Evolutionary conservation across 1,284 basidiomycete genomes (phyloP).

Genomic region (Puccinia hordei): DNA sequence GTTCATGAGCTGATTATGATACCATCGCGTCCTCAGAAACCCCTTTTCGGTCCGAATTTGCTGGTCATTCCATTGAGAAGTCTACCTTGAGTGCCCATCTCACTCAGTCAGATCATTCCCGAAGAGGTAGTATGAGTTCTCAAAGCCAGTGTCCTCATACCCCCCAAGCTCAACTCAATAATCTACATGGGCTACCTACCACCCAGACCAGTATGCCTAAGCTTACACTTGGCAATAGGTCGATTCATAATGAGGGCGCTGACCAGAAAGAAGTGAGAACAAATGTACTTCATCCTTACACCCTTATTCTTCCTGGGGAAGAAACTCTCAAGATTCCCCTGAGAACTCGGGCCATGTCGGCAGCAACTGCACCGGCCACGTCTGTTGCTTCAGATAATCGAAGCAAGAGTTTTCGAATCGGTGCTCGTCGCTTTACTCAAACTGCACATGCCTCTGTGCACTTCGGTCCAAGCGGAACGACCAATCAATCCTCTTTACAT

Average conservation of each 20-base stretch:
- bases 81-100: not conserved
- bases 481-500: slow-evolving; percentile 27
- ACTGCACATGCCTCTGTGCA: slow-evolving; percentile 10
- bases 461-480: not conserved
- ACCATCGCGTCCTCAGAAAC: not conserved
- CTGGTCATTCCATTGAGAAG: slow-evolving; percentile 2
- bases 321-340: slow-evolving; percentile 9
- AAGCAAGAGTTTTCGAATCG: slow-evolving; percentile 25
- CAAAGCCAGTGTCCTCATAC: slow-evolving; percentile 26
- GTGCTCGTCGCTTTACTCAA: slow-evolving; percentile 48
- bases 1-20: not conserved
- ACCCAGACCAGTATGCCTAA: slow-evolving; percentile 43
- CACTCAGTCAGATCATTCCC: slow-evolving; percentile 44
- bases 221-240: slow-evolving; percentile 34
- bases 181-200: slow-evolving; percentile 25
- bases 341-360: slow-evolving; percentile 25
- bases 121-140: slow-evolving; percentile 38
- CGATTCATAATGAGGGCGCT: not conserved
- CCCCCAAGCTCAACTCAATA: not conserved
- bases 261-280: not conserved
- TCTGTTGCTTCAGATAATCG: slow-evolving; percentile 21
- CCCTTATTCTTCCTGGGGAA: slow-evolving; percentile 40
- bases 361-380: not conserved
- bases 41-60: not conserved
- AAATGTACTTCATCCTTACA: slow-evolving; percentile 33